Percentiles rank a stretch among this genome's conserved stretches.
phyloP scores from a whole-genome alignment of 345 rosid genomes.

The Aethionema arabicum region DNA sequence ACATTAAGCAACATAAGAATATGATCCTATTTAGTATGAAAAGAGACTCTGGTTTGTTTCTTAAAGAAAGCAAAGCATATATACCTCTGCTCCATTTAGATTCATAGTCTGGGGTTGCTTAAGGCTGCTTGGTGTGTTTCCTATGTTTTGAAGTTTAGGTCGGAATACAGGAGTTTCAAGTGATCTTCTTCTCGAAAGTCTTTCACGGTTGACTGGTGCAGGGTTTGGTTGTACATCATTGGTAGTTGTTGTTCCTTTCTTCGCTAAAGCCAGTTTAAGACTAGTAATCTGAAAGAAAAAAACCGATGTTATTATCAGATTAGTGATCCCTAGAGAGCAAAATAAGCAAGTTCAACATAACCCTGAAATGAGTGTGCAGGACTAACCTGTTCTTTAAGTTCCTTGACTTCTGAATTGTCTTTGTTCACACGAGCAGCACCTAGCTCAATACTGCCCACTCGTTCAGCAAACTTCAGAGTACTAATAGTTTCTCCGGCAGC shows the following conservation, averaged over 20 bases:
- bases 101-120: constrained; percentile 51
- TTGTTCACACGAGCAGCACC: constrained; percentile 92
- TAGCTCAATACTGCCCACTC: constrained; percentile 92
- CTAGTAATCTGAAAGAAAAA: constrained; percentile 60
- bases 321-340: background rate
- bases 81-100: constrained; percentile 64
- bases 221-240: constrained; percentile 42
- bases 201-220: constrained; percentile 49
- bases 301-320: background rate
- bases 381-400: constrained; percentile 81
- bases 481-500: constrained; percentile 83
- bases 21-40: background rate
- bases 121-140: constrained; percentile 37
- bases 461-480: constrained; percentile 93
- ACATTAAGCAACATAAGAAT: background rate
- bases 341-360: background rate
- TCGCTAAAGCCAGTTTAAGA: constrained; percentile 69
- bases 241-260: constrained; percentile 52
- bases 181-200: constrained; percentile 43
- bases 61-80: constrained; percentile 1
- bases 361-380: background rate
- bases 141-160: constrained; percentile 46
- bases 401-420: constrained; percentile 74
- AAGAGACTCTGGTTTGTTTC: background rate
- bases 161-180: constrained; percentile 46